Evolutionary conservation across 371 early-diverging fungal species (phyloP).

Genomic region (Haplosporangium sp.): DNA sequence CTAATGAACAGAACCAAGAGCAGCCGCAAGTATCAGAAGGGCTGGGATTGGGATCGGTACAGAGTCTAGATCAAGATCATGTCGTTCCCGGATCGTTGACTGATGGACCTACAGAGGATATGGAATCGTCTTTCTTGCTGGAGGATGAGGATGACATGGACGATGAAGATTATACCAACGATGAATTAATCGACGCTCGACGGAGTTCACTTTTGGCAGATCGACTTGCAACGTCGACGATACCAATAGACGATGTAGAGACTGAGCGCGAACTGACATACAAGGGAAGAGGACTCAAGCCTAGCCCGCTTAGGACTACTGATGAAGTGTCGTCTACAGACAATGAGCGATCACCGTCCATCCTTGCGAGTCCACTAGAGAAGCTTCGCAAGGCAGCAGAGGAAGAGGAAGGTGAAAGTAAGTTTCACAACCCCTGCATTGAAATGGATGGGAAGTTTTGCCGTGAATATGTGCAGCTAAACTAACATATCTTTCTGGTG

Average conservation of each 20-base stretch:
- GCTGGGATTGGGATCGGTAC: not conserved
- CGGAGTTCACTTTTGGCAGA: constrained; percentile 24
- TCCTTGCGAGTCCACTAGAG: constrained; percentile 46
- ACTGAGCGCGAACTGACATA: constrained; percentile 3
- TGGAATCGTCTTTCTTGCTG: constrained; percentile 60
- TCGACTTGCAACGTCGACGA: constrained; percentile 2
- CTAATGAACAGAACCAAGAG: not conserved
- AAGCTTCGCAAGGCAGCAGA: constrained; percentile 57
- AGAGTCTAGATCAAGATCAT: constrained; percentile 7
- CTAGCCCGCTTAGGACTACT: constrained; percentile 21
- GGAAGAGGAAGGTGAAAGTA: constrained; percentile 60
- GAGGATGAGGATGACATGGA: constrained; percentile 66
- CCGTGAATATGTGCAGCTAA: not conserved
- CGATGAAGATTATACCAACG: constrained; percentile 40
- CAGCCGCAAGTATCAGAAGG: not conserved
- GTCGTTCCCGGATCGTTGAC: constrained; percentile 12
- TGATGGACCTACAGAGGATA: constrained; percentile 9
- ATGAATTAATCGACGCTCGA: constrained; percentile 36
- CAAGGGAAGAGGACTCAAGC: constrained; percentile 29
- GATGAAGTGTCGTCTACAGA: constrained; percentile 1
- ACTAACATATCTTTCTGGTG: not conserved
- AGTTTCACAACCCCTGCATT: too few relatives aligned
- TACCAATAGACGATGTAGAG: not conserved
- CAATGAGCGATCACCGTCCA: constrained; percentile 35
- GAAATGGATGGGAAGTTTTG: not conserved